Percentiles rank a stretch among this genome's conserved stretches.
These are phyloP conservation scores for Cladosporium phlei DNA, from an alignment of 2,329 filamentous ascomycete genomes.

Conservation along the genomic window DNA sequence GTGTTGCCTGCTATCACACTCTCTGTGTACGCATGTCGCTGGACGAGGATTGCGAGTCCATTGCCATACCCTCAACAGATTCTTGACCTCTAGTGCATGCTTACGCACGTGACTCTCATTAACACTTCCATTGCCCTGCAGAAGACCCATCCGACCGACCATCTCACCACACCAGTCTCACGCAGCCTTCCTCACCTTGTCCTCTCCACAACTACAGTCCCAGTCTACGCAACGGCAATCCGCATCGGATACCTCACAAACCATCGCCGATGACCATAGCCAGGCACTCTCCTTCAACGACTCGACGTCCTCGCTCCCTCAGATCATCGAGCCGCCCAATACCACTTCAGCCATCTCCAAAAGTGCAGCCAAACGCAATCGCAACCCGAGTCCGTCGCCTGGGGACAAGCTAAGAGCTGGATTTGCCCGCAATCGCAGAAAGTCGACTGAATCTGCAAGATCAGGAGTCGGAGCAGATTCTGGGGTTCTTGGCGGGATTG, in stretches of 20 bases:
- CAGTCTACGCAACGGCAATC: slow-evolving; percentile 21
- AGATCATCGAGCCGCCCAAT: slow-evolving; percentile 26
- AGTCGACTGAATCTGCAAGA: slow-evolving; percentile 30
- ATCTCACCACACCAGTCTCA: slow-evolving; percentile 47
- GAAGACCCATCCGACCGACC: slow-evolving; percentile 24
- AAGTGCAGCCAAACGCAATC: slow-evolving; percentile 45
- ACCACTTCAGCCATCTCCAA: slow-evolving; percentile 18
- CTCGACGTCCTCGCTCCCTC: slow-evolving; percentile 32
- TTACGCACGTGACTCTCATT: background rate
- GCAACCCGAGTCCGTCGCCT: slow-evolving; percentile 53
- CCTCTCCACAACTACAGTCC: slow-evolving; percentile 41
- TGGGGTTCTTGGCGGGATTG: slow-evolving; percentile 36
- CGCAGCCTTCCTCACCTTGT: slow-evolving; percentile 45
- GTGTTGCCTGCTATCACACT: background rate
- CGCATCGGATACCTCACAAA: slow-evolving; percentile 20
- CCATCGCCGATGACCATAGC: background rate
- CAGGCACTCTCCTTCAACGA: slow-evolving; percentile 15
- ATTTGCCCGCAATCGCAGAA: slow-evolving; percentile 54
- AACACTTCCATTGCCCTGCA: background rate
- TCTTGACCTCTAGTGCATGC: too few relatives aligned
- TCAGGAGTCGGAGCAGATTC: slow-evolving; percentile 18
- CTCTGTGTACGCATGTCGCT: slow-evolving; percentile 3
- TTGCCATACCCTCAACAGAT: background rate
- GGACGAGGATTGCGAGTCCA: background rate
- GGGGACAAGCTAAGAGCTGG: slow-evolving; percentile 67